Evolutionary conservation across 345 rosid genomes (phyloP), one percentile per base, ranked within the genome.

Genomic region (Angophora floribunda): DNA sequence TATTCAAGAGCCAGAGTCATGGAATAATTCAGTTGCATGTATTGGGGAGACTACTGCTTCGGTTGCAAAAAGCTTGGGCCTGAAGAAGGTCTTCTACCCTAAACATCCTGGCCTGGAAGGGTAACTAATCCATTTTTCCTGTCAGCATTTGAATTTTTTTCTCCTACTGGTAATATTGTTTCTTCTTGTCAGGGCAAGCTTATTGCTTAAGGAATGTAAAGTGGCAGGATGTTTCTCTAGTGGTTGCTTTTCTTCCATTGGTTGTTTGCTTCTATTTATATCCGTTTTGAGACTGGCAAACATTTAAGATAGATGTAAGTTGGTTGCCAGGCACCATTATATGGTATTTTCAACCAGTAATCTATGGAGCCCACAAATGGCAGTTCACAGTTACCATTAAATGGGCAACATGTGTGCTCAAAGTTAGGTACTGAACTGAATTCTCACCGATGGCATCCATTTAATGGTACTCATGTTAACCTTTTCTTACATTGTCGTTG

Each of bases 21-120:
- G 98, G 95, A 89, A 89, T 90, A 94, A 94, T 90, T 94, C 93
- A 49, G 92, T 96, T 86, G 99, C 96, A 63, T 98, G 99, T 88
- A 97, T 98, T 50, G 99, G 99, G 67, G 99, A 98, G 93, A 98
- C 98, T 85, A 98, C 99, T 88, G 99, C 98, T 67, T 92, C 92
- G 30, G 98, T 96, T 90, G 98, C 99, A 80, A 94, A 90, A 95
- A 93, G 91, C 70, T 89, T 95, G 86, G 99, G 99, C 88, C 89
- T 97, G 88, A 90, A 89, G 91, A 93, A 93, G 87, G 97, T 96
- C 49, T 97, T 93, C 94, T 92, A 92, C 89, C 99, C 99, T 51
- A 91, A 88, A 24, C 91, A 91, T 59, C 99, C 99, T 82, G 98
- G 99, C 88, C 92, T 98, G 57, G 97, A 98, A 91, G 99, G 99